Conservation (phyloP, 2,329 filamentous ascomycete species). For the Paracoccidioides brasiliensis region DNA sequence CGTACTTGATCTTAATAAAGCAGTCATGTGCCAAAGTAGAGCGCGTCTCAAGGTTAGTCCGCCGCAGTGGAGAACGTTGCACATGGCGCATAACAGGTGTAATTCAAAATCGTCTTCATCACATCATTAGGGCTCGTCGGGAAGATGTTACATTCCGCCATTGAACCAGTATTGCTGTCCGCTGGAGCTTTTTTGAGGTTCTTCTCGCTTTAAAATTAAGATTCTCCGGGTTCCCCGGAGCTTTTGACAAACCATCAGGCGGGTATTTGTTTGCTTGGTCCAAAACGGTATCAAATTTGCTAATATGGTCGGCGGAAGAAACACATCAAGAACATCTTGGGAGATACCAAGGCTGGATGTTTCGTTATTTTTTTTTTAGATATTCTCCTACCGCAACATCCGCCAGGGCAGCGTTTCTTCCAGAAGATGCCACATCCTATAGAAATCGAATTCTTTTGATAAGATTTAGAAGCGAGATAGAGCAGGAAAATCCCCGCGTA, state of each 20-base stretch:
- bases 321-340: conserved; percentile 17
- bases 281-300: conserved; percentile 21
- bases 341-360: conserved; percentile 16
- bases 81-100: conserved; percentile 24
- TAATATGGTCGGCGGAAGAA: conserved; percentile 18
- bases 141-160: conserved; percentile 15
- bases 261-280: conserved; percentile 19
- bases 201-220: conserved; percentile 17
- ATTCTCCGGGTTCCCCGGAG: conserved; percentile 21
- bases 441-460: conserved; percentile 21
- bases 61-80: conserved; percentile 24
- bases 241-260: conserved; percentile 18
- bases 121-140: conserved; percentile 17
- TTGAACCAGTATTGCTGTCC: conserved; percentile 2
- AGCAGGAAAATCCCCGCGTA: conserved; percentile 28
- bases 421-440: conserved; percentile 27
- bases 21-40: conserved; percentile 13
- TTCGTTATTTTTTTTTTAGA: conserved; percentile 18
- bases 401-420: conserved; percentile 24
- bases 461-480: conserved; percentile 23
- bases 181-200: not conserved
- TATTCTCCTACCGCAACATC: conserved; percentile 19
- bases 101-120: conserved; percentile 21
- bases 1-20: conserved; percentile 23
- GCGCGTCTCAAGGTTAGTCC: conserved; percentile 17